A percentile compares a stretch with the other conserved stretches of the same genome.
Conservation (phyloP, 352 stramenopile species). For the Globisporangium nodosum region DNA sequence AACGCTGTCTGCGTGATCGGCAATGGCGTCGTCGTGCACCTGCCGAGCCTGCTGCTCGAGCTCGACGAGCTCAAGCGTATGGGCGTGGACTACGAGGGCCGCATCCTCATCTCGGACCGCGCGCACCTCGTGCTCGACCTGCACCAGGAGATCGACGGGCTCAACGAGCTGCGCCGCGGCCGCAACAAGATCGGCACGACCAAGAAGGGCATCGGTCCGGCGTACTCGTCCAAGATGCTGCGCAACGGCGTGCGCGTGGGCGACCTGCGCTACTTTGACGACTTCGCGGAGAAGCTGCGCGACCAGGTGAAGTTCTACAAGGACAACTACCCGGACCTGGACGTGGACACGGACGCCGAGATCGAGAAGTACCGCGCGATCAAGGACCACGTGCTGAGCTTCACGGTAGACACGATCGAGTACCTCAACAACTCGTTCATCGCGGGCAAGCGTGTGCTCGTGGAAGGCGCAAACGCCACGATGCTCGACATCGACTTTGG, state of each 20-base stretch:
- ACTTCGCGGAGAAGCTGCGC: slow-evolving; percentile 88
- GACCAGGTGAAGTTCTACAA: slow-evolving; percentile 91
- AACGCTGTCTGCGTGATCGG: slow-evolving; percentile 95
- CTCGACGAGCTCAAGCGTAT: slow-evolving; percentile 88
- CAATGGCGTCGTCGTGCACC: slow-evolving; percentile 98
- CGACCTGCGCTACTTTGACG: slow-evolving; percentile 90
- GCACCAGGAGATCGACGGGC: slow-evolving; percentile 92
- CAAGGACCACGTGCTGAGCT: slow-evolving; percentile 77
- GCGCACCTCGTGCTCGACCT: slow-evolving; percentile 99
- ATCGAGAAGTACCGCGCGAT: slow-evolving; percentile 80
- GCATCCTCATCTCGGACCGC: slow-evolving; percentile 96
- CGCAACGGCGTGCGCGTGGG: slow-evolving; percentile 97
- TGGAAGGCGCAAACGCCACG: slow-evolving; percentile 98
- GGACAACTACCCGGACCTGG: slow-evolving; percentile 77
- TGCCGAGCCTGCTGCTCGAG: slow-evolving; percentile 95
- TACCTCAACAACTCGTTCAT: slow-evolving; percentile 96
- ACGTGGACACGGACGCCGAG: slow-evolving; percentile 80
- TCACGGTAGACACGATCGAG: slow-evolving; percentile 95
- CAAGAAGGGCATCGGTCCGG: slow-evolving; percentile 98
- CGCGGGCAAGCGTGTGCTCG: slow-evolving; percentile 95
- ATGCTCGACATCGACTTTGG: slow-evolving; percentile 99
- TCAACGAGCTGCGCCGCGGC: slow-evolving; percentile 80
- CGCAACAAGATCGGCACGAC: slow-evolving; percentile 99
- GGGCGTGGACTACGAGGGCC: slow-evolving; percentile 89
- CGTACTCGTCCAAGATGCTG: slow-evolving; percentile 98